Evolutionary conservation across 2,329 filamentous ascomycete species (phyloP).

Genomic region (Ceratocystis cacaofunesta): DNA sequence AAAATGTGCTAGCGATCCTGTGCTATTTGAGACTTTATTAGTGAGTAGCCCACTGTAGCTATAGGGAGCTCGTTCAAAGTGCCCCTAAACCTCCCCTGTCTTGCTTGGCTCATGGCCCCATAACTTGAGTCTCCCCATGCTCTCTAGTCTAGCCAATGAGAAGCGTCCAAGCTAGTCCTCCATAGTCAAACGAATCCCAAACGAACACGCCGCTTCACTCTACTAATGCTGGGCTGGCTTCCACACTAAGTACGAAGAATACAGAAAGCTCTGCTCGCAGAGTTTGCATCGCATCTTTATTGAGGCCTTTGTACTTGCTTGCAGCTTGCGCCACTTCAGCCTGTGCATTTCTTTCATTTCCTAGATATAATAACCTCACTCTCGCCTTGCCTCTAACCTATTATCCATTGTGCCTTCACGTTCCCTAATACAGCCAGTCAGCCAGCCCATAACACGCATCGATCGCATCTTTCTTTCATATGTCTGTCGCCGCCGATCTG

Average conservation of each 20-base stretch:
- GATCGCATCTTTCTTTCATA: conserved; percentile 10
- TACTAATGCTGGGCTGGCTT: neutral
- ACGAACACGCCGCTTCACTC: conserved; percentile 11
- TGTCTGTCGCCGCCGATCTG: conserved; percentile 22
- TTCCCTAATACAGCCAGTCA: neutral
- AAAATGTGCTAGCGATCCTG: neutral
- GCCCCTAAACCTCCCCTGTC: neutral
- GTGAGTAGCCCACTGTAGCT: neutral
- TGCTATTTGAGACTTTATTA: neutral
- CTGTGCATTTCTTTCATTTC: neutral
- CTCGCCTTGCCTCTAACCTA: neutral
- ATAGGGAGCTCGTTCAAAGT: neutral
- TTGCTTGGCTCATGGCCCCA: neutral
- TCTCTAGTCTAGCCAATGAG: neutral
- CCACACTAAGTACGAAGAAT: neutral
- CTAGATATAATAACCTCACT: too few species aligned
- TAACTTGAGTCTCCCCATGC: neutral
- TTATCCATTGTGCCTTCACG: neutral
- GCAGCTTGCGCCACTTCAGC: neutral
- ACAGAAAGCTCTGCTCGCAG: neutral
- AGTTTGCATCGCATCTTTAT: neutral
- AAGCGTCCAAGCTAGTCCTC: neutral
- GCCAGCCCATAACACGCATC: neutral
- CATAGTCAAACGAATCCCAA: neutral
- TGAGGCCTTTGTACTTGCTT: neutral